Evolutionary conservation across 2,329 filamentous ascomycete genomes (phyloP).

Genomic region (Drechslerella dactyloides): DNA sequence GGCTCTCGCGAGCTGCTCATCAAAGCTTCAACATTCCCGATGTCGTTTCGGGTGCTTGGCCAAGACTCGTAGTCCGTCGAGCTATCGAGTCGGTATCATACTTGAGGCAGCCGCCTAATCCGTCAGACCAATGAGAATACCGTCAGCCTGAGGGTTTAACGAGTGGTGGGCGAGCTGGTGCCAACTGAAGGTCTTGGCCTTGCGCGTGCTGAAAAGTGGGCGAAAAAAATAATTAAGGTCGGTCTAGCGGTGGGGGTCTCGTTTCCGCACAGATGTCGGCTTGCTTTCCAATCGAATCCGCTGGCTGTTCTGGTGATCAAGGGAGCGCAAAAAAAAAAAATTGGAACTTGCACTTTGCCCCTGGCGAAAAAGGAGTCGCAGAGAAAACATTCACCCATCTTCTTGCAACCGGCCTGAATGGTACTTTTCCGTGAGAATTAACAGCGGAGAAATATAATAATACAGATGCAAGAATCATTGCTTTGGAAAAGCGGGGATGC

Average conservation of each 20-base stretch:
- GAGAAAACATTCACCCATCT: slow-evolving; percentile 40
- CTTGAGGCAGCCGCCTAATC: not conserved
- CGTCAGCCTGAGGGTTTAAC: slow-evolving; percentile 16
- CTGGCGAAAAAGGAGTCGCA: slow-evolving; percentile 34
- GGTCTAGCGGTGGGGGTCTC: slow-evolving; percentile 49
- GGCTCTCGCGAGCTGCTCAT: slow-evolving; percentile 17
- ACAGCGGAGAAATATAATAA: slow-evolving; percentile 20
- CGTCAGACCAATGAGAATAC: not conserved
- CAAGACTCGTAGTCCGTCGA: not conserved
- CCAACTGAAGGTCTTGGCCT: slow-evolving; percentile 24
- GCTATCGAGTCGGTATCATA: not conserved
- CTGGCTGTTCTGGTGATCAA: slow-evolving; percentile 35
- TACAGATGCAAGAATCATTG: slow-evolving; percentile 39
- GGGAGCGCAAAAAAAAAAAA: not conserved
- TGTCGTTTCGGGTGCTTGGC: slow-evolving; percentile 8
- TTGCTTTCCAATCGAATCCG: slow-evolving; percentile 37
- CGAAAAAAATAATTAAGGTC: slow-evolving; percentile 37
- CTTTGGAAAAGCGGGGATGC: slow-evolving; percentile 47
- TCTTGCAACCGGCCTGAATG: slow-evolving; percentile 37
- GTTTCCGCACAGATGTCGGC: slow-evolving; percentile 50
- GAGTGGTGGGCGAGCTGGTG: slow-evolving; percentile 17
- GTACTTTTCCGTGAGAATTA: slow-evolving; percentile 43
- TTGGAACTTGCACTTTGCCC: slow-evolving; percentile 6
- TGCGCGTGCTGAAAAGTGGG: slow-evolving; percentile 25
- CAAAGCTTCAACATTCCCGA: slow-evolving; percentile 16